phyloP scores from a whole-genome alignment of 441 rosid species.

The Gossypium schwendimanii region DNA sequence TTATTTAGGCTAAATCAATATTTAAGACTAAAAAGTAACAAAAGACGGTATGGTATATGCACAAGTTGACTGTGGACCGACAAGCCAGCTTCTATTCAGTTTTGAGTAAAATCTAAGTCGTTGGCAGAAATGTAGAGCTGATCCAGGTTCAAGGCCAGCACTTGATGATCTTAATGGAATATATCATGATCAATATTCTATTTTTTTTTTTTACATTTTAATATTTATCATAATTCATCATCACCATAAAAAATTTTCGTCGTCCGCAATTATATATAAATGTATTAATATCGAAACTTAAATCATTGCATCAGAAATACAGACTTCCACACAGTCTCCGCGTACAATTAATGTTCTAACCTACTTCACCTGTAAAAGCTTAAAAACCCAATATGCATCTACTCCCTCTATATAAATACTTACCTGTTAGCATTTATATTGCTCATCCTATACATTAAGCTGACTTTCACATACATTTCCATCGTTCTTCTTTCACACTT shows the following conservation, averaged over 20 bases:
- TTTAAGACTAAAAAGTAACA: no score
- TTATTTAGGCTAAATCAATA: no score
- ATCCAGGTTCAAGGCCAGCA: not conserved
- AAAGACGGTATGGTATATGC: no score
- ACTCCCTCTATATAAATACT: not conserved
- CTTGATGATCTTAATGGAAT: no score
- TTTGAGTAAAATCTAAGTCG: not conserved
- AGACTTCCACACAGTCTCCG: conserved; percentile 26
- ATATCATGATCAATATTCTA: no score
- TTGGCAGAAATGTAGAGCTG: not conserved
- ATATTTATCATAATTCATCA: not conserved
- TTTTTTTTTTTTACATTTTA: no score
- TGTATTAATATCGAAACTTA: not conserved
- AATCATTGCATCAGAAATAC: not conserved
- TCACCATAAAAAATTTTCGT: no score
- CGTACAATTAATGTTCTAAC: conserved; percentile 49
- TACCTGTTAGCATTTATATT: conserved; percentile 4
- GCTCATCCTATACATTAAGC: not conserved
- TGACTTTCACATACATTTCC: conserved; percentile 16
- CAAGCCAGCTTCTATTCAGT: not conserved
- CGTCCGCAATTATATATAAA: not conserved
- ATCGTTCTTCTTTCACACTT: not conserved
- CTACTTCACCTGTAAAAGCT: conserved; percentile 36
- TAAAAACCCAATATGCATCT: not conserved
- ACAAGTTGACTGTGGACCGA: no score